A percentile compares a stretch with the other conserved stretches of the same genome.
Conservation (phyloP, 2,329 filamentous ascomycete species). For the Penicillium sp. region DNA sequence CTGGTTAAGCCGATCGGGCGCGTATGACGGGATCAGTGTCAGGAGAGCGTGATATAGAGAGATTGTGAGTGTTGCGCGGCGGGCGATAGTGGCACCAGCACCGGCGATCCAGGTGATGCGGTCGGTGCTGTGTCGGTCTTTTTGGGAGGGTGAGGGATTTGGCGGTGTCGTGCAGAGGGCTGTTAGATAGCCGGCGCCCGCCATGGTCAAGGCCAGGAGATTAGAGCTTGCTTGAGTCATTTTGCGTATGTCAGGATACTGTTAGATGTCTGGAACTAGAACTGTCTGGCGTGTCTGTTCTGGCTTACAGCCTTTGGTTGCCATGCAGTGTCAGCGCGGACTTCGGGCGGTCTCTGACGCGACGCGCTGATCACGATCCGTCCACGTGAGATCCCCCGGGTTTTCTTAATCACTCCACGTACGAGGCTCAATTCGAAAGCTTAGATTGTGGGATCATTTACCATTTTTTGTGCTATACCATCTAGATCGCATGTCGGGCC, state of each 20-base stretch:
- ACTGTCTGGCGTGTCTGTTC: neutral
- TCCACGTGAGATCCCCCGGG: neutral
- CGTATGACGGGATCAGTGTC: conserved; percentile 4
- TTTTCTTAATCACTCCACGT: neutral
- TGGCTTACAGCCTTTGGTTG: no score
- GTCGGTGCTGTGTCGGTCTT: conserved; percentile 15
- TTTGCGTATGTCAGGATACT: neutral
- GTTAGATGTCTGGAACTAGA: neutral
- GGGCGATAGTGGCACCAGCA: conserved; percentile 4
- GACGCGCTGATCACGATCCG: neutral
- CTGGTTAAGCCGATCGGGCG: conserved; percentile 1
- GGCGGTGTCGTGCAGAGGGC: conserved; percentile 23
- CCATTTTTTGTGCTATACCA: neutral
- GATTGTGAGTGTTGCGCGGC: conserved; percentile 4
- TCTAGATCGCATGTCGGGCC: no score
- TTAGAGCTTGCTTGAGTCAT: conserved; percentile 6
- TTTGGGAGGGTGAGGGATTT: conserved; percentile 12
- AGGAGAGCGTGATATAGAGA: conserved; percentile 24
- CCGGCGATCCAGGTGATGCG: conserved; percentile 18
- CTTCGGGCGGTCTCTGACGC: no score
- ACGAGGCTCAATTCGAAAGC: neutral
- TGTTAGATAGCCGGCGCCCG: conserved; percentile 16
- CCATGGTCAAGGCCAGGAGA: conserved; percentile 14
- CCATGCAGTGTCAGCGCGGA: neutral
- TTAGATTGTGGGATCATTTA: no score